These are phyloP conservation scores for Puccinia coronata DNA, from an alignment of 1,284 basidiomycete species.

Conservation along the genomic window DNA sequence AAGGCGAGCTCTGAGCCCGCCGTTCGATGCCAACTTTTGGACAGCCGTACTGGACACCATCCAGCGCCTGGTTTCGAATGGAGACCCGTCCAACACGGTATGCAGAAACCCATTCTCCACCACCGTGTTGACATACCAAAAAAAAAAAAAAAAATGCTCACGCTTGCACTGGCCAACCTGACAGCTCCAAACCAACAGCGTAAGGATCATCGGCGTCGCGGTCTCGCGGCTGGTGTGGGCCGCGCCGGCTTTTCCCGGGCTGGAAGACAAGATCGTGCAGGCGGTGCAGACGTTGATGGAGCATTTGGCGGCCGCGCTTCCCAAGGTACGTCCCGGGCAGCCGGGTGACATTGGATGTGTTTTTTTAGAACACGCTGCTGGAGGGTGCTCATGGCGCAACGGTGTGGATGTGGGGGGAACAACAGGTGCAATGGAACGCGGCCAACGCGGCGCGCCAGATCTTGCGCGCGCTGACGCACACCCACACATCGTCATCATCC, in stretches of 20 bases:
- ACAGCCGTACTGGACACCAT: not conserved
- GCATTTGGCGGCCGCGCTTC: not conserved
- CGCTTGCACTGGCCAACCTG: not conserved
- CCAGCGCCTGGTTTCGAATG: not conserved
- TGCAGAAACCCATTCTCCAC: not conserved
- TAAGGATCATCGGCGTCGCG: slow-evolving; percentile 25
- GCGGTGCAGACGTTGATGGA: not conserved
- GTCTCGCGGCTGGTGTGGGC: not conserved
- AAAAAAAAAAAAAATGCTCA: too few relatives aligned
- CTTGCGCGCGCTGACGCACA: not conserved
- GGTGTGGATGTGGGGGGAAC: too few relatives aligned
- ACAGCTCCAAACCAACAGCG: slow-evolving; percentile 32
- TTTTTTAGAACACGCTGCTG: too few relatives aligned
- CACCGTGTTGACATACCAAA: not conserved
- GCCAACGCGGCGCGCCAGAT: slow-evolving; percentile 31
- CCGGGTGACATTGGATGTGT: not conserved
- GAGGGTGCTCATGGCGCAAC: too few relatives aligned
- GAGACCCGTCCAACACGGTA: slow-evolving; percentile 17
- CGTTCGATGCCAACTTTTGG: slow-evolving; percentile 23
- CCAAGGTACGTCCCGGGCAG: slow-evolving; percentile 8
- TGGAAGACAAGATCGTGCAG: not conserved
- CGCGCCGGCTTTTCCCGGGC: not conserved
- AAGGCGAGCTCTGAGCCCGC: slow-evolving; percentile 1
- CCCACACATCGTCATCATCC: too few relatives aligned
- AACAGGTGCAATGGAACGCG: slow-evolving; percentile 50